phyloP scores from a whole-genome alignment of 179 eudicot species.

The Spinacia oleracea region DNA sequence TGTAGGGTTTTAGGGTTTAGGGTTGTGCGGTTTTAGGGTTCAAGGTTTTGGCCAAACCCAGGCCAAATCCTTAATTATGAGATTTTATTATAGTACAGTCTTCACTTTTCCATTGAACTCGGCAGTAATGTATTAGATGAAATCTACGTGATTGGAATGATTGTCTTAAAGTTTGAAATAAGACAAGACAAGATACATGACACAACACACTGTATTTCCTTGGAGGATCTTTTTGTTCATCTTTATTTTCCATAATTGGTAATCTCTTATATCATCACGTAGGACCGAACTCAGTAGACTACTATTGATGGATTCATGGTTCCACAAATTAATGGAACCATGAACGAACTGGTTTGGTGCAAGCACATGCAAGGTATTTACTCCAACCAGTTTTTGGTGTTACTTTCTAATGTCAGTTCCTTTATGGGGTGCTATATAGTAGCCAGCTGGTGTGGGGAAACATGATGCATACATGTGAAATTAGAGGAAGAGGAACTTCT shows the following conservation, averaged over 20 bases:
- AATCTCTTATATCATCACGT: conserved; percentile 12
- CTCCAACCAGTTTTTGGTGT: background rate
- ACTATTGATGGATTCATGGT: conserved; percentile 90
- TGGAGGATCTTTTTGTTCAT: background rate
- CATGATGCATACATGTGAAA: too few relatives aligned
- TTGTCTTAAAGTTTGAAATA: too few relatives aligned
- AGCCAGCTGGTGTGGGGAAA: too few relatives aligned
- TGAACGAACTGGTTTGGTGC: conserved; percentile 99
- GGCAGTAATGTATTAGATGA: background rate
- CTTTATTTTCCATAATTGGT: background rate
- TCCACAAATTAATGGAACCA: conserved; percentile 89
- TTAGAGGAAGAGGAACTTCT: too few relatives aligned
- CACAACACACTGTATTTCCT: background rate
- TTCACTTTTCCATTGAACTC: too few relatives aligned
- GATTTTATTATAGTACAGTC: background rate
- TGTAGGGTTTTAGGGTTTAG: too few relatives aligned
- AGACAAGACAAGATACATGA: background rate
- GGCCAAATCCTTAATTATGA: background rate
- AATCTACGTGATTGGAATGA: too few relatives aligned
- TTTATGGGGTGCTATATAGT: background rate
- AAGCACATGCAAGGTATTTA: conserved; percentile 92
- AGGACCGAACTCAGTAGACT: conserved; percentile 92
- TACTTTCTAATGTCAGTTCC: background rate
- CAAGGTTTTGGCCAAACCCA: too few relatives aligned
- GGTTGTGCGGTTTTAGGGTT: too few relatives aligned